Evolutionary conservation across 169 alveolate species (phyloP), one percentile per base, ranked within the genome.

Genomic region (Eimeria falciformis): DNA sequence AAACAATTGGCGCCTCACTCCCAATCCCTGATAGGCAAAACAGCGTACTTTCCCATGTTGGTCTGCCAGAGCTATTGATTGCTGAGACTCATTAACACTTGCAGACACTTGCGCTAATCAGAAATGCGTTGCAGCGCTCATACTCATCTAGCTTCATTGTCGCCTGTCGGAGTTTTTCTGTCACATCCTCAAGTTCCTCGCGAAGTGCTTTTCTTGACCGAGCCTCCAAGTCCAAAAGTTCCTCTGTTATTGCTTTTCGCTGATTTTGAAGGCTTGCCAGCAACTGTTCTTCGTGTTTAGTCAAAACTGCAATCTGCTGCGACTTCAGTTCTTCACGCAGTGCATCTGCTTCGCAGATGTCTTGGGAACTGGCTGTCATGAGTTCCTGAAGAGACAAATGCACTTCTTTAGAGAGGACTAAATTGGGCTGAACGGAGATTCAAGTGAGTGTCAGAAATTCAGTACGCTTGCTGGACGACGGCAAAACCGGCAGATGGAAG

Each of bases 201-300:
- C 43, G 43, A 5, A 81, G 25, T 58, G 58, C 40, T 46, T 81
- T 81, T n/a, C 90, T 58, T 11, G 47, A 75, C 27, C 43, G 23
- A 6, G 21, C 45, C 58, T 81, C 90, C 90, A 81, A 43, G 56
- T 55, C 90, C 90, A 75, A 81, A 17, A 81, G 90, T 12, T 81
- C 90, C 18, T 81, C 90, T 29, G 90, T 33, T 55, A 75, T 75
- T 37, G 18, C 90, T 65, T 81, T 33, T 27, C 90, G 47, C 77
- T 81, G 90, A 37, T 81, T 56, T 81, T 77, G 90, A 55, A 81
- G 47, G 75, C 90, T 12, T 17, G 73, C 75, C 43, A 81, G 50
- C 77, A 56, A 21, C 90, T 81, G 73, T 21, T 81, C 56, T 37
- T 75, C 33, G 33, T 53, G 47, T 65, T 55, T 37, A 21, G 90